These are phyloP conservation scores for Alternaria ethzedia DNA, from an alignment of 2,329 filamentous ascomycete genomes.

Conservation along the genomic window DNA sequence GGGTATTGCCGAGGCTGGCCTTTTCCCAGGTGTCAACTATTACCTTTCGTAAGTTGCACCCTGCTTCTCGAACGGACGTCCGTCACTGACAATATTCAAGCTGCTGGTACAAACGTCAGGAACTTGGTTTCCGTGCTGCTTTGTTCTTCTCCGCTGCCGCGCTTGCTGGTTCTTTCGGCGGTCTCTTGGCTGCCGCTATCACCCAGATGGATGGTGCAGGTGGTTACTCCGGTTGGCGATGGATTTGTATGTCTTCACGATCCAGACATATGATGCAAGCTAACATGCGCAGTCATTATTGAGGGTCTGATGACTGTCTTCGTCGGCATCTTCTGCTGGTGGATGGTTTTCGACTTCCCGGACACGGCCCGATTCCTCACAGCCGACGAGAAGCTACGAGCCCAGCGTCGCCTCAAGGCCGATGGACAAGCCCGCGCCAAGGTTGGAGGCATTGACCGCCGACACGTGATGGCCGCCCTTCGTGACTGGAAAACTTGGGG, in stretches of 20 bases:
- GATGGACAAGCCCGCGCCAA: slow-evolving; percentile 73
- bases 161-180: slow-evolving; percentile 66
- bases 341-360: slow-evolving; percentile 70
- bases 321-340: slow-evolving; percentile 52
- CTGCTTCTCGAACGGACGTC: no score
- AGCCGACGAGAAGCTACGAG: slow-evolving; percentile 59
- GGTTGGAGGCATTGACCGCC: slow-evolving; percentile 43
- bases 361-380: slow-evolving; percentile 65
- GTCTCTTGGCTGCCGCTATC: slow-evolving; percentile 64
- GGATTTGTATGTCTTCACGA: slow-evolving; percentile 39
- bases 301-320: slow-evolving; percentile 47
- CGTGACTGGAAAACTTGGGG: slow-evolving; percentile 58
- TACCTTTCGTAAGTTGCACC: slow-evolving; percentile 59
- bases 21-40: slow-evolving; percentile 55
- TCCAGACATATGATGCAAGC: background rate
- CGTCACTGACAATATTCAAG: slow-evolving; percentile 20
- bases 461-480: slow-evolving; percentile 52
- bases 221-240: slow-evolving; percentile 51
- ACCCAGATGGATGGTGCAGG: slow-evolving; percentile 65
- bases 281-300: slow-evolving; percentile 40
- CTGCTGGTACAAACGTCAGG: slow-evolving; percentile 63
- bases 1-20: slow-evolving; percentile 47
- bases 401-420: slow-evolving; percentile 69
- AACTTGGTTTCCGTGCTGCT: slow-evolving; percentile 60
- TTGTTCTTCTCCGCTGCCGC: slow-evolving; percentile 66